These are phyloP conservation scores for Decorospora gaudefroyi DNA, from an alignment of 2,329 filamentous ascomycete species.

Conservation along the genomic window DNA sequence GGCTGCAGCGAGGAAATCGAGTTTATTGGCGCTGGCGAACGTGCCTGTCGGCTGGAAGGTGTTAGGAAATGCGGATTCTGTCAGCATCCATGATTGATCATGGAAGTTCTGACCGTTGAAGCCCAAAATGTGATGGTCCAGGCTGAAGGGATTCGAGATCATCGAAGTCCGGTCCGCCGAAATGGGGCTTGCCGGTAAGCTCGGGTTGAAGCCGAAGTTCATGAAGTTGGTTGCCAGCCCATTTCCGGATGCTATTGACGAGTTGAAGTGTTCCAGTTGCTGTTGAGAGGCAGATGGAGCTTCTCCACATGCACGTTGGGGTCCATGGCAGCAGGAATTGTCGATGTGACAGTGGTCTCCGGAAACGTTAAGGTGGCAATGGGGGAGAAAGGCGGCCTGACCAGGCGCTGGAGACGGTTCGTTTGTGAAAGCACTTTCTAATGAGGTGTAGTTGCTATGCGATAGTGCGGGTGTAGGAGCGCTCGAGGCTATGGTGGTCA, in stretches of 20 bases:
- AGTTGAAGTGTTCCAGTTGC: constrained; percentile 35
- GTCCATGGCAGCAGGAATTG: constrained; percentile 44
- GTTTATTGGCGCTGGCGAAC: constrained; percentile 25
- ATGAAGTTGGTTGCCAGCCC: constrained; percentile 33
- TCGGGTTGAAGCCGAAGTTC: constrained; percentile 33
- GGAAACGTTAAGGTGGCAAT: constrained; percentile 39
- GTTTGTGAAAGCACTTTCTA: constrained; percentile 36
- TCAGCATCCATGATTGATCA: constrained; percentile 37
- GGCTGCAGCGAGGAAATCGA: constrained; percentile 38
- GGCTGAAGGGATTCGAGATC: constrained; percentile 21
- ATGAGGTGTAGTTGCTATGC: constrained; percentile 40
- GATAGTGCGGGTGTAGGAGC: constrained; percentile 38
- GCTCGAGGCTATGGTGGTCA: constrained; percentile 33
- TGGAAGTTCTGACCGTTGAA: constrained; percentile 29
- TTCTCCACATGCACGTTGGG: constrained; percentile 37
- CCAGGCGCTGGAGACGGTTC: constrained; percentile 34
- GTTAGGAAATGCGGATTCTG: constrained; percentile 29
- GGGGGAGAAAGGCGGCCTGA: constrained; percentile 17
- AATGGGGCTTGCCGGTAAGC: constrained; percentile 27
- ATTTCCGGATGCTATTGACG: constrained; percentile 34
- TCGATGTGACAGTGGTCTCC: constrained; percentile 45
- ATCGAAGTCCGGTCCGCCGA: constrained; percentile 23
- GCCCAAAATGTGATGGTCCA: constrained; percentile 26
- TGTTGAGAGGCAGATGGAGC: constrained; percentile 30
- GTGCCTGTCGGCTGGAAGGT: constrained; percentile 16